These are phyloP conservation scores for Atalantia buxifolia DNA, from an alignment of 345 rosid genomes.

Conservation along the genomic window DNA sequence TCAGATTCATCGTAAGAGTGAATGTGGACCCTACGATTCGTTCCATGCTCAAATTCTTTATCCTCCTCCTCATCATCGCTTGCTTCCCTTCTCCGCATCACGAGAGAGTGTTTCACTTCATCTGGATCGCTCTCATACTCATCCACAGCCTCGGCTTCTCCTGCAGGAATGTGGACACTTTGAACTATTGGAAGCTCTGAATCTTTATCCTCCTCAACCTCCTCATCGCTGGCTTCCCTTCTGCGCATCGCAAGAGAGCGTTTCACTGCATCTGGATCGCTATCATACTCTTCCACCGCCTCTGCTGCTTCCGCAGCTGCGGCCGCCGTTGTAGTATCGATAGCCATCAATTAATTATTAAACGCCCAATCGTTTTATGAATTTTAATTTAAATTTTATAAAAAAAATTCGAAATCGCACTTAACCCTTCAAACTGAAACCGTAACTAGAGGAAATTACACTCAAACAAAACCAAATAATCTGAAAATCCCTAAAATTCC, in stretches of 20 bases:
- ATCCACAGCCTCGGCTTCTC: constrained; percentile 28
- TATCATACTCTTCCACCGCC: constrained; percentile 63
- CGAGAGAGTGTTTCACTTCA: constrained; percentile 64
- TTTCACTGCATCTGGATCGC: constrained; percentile 86
- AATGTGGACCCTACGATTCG: constrained; percentile 39
- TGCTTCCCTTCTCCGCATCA: constrained; percentile 67
- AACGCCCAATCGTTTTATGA: background rate
- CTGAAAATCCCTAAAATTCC: background rate
- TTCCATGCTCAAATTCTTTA: constrained; percentile 21
- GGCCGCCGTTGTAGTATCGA: background rate
- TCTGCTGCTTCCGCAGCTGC: background rate
- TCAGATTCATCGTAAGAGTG: constrained; percentile 65
- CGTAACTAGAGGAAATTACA: background rate
- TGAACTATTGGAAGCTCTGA: constrained; percentile 3
- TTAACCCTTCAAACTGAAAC: background rate
- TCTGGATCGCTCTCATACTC: constrained; percentile 93
- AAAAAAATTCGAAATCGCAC: background rate
- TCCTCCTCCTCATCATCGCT: constrained; percentile 83
- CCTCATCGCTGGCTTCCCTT: constrained; percentile 88
- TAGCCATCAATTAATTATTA: background rate
- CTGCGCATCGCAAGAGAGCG: constrained; percentile 64
- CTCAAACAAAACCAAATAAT: background rate
- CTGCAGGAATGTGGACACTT: background rate
- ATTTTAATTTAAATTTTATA: background rate
- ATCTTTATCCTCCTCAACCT: constrained; percentile 17